Evolutionary conservation across 1,139 yeast species (phyloP).

Genomic region (Suhomyces yuchorum): DNA sequence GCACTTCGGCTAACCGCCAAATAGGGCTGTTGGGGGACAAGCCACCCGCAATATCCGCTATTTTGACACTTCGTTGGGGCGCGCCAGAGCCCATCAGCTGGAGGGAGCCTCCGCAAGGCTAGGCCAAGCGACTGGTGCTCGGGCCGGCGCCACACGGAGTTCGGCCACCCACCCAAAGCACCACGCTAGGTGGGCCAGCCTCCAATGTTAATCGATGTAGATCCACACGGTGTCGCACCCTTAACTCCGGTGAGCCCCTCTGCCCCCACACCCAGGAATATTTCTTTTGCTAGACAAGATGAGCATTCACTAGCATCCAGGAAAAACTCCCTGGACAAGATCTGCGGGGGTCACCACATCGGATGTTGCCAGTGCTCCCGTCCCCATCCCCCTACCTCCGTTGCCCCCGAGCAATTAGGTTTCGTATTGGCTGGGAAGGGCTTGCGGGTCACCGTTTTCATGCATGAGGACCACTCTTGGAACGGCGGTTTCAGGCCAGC

Average conservation of each 20-base stretch:
- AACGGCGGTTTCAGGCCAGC: not conserved
- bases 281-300: not conserved
- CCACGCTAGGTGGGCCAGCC: no score
- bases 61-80: not conserved
- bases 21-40: not conserved
- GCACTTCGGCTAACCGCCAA: not conserved
- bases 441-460: no score
- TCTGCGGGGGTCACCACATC: not conserved
- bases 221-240: not conserved
- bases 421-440: not conserved
- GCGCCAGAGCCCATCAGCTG: not conserved
- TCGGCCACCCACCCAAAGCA: no score
- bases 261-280: not conserved
- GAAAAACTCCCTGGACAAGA: not conserved
- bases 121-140: no score
- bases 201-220: no score
- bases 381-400: not conserved
- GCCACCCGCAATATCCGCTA: not conserved
- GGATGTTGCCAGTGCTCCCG: not conserved
- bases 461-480: no score
- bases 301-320: not conserved
- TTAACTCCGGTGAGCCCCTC: not conserved
- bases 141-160: no score
- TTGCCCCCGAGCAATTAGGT: not conserved
- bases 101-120: no score